Evolutionary conservation across 805 yeast genomes (phyloP), one percentile per base, ranked within the genome.

Genomic region (Metschnikowia cubensis): DNA sequence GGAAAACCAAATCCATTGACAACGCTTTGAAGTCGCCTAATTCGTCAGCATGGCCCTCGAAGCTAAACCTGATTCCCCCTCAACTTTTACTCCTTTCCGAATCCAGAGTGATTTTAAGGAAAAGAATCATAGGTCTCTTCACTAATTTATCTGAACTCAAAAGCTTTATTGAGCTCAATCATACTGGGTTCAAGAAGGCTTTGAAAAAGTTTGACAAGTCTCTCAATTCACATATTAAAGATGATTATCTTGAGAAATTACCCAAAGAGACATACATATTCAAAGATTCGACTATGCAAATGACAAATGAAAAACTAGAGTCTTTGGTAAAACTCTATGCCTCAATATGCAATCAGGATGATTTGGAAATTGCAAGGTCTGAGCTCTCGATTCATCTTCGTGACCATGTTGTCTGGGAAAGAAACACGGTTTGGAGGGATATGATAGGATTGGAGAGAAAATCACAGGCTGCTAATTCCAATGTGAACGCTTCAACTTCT

Each of bases 361-460:
- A 63, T 44, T 57, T 77, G 14, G 79, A 74, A 29, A 59, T 68
- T 8, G 81, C 83, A 33, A 77, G 70, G 56, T 65, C 75, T 3
- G 87, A 82, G 59, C 68, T 84, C 53, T 80, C 81, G 49, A 75
- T 83, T 2, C 81, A 77, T 53, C 67, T 79, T 50, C 68, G 81
- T 57, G 83, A 79, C 54, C 81, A 77, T 54, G 78, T 78, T 43
- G 81, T 79, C 3, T 79, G 80, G 77, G 82, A 79, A 59, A 66
- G 83, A 60, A 75, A 77, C 53, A 77, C 82, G 0, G 78, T 79
- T 13, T 79, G 82, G 82, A 72, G 78, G 58, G 81, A 77, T 54
- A 76, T 78, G 81, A 74, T 78, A 49, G 81, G 81, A 1, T 63
- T 77, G 56, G 97, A 91, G 65, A 79, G 96, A 58, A 87, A 87